These are phyloP conservation scores for Garcia nutans DNA, from an alignment of 345 rosid species.

Conservation along the genomic window DNA sequence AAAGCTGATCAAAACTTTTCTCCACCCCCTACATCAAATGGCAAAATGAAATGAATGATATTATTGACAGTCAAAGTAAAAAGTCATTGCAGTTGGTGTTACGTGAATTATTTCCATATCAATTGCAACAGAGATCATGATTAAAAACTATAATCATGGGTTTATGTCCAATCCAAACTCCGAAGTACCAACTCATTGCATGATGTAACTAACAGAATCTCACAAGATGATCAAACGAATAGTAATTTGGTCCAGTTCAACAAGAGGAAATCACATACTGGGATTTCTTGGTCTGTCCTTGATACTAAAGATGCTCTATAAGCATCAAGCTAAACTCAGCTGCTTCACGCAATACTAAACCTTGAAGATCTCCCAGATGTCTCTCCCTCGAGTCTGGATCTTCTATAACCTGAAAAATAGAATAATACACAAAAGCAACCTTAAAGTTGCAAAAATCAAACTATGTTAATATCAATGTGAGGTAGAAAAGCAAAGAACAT, in stretches of 20 bases:
- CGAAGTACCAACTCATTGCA: too few species aligned
- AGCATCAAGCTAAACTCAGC: constrained; percentile 8
- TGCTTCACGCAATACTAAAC: constrained; percentile 15
- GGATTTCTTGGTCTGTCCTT: constrained; percentile 8
- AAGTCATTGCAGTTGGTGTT: too few species aligned
- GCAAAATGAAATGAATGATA: background rate
- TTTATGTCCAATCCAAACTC: too few species aligned
- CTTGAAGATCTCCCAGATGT: constrained; percentile 21
- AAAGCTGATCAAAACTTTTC: constrained; percentile 23
- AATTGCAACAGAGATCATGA: background rate
- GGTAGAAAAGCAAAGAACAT: background rate
- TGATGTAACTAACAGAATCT: too few species aligned
- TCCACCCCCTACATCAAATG: constrained; percentile 16
- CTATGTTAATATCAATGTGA: background rate
- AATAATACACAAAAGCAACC: background rate
- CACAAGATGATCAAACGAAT: background rate
- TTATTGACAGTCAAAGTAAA: too few species aligned
- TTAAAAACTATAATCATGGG: too few species aligned
- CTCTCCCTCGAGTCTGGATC: constrained; percentile 26
- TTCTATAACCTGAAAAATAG: constrained; percentile 15
- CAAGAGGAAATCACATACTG: background rate
- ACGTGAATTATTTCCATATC: background rate
- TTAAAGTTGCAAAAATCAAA: background rate
- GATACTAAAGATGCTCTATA: constrained; percentile 4
- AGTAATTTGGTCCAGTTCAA: background rate